Evolutionary conservation across 345 rosid species (phyloP), one percentile per base, ranked within the genome.

Genomic region (Trapa bicornis): DNA sequence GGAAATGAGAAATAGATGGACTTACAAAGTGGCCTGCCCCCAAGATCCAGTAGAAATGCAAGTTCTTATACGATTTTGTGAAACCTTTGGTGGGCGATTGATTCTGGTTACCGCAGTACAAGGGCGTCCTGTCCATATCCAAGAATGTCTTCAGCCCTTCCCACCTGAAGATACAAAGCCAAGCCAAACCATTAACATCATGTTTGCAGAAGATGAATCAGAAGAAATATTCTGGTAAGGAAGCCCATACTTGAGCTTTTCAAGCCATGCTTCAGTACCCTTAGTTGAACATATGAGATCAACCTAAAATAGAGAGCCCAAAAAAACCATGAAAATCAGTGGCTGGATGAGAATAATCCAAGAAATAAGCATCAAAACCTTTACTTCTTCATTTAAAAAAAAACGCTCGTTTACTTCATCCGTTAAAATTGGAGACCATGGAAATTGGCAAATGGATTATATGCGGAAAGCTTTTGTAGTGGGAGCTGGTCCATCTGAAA

Each of bases 21-120:
- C 96, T 89, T 83, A 93, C 98, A 78, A 87, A 93, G 74, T 93
- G 98, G 63, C 98, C 98, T n/a, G 98, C 96, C 65, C 85, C 85
- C 68, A 93, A 94, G 79, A 93, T 87, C 98, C 98, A 93, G 70
- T 80, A 90, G 14, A 93, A 90, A 45, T 81, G 87, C 13, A 93
- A 75, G 71, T 90, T 93, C 72, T 85, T 81, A 81, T 81, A 85
- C 0, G 96, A 83, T 72, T 80, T 90, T 67, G 70, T 70, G 80
- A 93, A 93, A 36, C 89, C 98, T 82, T 71, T 85, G 39, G 91
- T 88, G n/a, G 41, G 62, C 58, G 4, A 10, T 32, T 4, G 54
- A 37, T 82, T 62, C 41, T 79, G 85, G 1, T 38, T 71, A 43
- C 80, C 89, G 65, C 98, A 93, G 12, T 71, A 79, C 8, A 90